Evolutionary conservation across 2,329 filamentous ascomycete species (phyloP).

Genomic region (Exophiala dermatitidis): DNA sequence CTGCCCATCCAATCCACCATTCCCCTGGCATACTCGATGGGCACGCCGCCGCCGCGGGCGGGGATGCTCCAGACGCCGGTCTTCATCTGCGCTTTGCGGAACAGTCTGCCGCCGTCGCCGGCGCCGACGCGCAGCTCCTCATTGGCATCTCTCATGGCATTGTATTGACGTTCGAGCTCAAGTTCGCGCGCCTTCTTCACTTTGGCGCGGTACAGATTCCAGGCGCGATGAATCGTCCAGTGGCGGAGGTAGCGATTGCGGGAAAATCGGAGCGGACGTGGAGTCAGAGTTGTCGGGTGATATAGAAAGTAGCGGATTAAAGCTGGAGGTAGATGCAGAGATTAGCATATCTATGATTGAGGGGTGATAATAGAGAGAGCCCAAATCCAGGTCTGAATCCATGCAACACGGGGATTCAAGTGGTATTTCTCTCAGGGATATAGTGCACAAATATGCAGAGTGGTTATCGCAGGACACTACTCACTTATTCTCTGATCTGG

Average conservation of each 20-base stretch:
- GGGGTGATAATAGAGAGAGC: neutral
- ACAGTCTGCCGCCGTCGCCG: conserved; percentile 55
- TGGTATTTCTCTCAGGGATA: too few species aligned
- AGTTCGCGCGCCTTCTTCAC: conserved; percentile 56
- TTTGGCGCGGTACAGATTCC: conserved; percentile 70
- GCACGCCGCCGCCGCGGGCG: conserved; percentile 53
- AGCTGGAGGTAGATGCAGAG: conserved; percentile 35
- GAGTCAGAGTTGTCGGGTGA: conserved; percentile 54
- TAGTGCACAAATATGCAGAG: too few species aligned
- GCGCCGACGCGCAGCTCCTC: conserved; percentile 63
- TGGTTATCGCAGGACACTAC: conserved; percentile 21
- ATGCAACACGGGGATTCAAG: too few species aligned
- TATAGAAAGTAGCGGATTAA: conserved; percentile 63
- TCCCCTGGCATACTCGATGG: conserved; percentile 78
- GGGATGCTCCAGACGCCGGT: conserved; percentile 64
- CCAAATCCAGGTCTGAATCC: neutral
- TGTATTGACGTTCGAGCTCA: conserved; percentile 72
- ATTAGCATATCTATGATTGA: neutral
- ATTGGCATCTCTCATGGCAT: conserved; percentile 75
- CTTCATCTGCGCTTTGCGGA: conserved; percentile 85
- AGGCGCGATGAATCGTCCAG: conserved; percentile 98
- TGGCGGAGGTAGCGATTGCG: conserved; percentile 83
- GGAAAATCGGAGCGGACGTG: conserved; percentile 76
- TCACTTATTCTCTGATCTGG: conserved; percentile 41
- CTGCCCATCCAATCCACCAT: conserved; percentile 25